These are phyloP conservation scores for Coemansia sp. DNA, from an alignment of 192 early-diverging fungal species.

Conservation along the genomic window DNA sequence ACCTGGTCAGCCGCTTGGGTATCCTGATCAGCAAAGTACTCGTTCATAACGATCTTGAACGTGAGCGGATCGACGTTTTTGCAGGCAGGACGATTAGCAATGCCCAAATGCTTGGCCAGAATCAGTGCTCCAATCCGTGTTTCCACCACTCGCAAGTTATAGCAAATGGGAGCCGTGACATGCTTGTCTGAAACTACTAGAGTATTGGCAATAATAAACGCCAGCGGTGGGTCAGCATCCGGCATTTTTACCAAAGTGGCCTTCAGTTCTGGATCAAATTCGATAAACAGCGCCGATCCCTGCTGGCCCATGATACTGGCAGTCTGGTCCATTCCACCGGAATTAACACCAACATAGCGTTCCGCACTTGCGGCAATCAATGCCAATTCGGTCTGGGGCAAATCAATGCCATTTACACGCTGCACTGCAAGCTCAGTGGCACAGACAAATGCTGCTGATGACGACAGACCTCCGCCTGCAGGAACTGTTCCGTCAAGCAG, in stretches of 20 bases:
- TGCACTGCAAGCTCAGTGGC: conserved; percentile 70
- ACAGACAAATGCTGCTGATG: conserved; percentile 85
- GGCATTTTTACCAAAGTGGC: conserved; percentile 67
- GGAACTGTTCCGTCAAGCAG: conserved; percentile 83
- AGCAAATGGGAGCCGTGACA: conserved; percentile 80
- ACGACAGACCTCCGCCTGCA: conserved; percentile 84
- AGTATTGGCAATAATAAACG: conserved; percentile 88
- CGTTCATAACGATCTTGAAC: conserved; percentile 47
- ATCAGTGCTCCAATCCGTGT: conserved; percentile 75
- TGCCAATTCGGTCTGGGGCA: conserved; percentile 34
- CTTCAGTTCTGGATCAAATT: conserved; percentile 72
- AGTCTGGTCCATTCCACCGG: conserved; percentile 83
- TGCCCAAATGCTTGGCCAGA: conserved; percentile 56
- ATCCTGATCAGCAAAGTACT: conserved; percentile 24
- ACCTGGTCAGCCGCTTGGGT: conserved; percentile 5
- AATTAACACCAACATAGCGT: conserved; percentile 69
- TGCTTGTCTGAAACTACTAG: conserved; percentile 83
- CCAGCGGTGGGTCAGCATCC: conserved; percentile 43
- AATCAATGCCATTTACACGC: conserved; percentile 16
- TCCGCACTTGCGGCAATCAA: conserved; percentile 74
- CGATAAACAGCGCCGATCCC: conserved; percentile 70
- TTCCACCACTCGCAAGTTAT: conserved; percentile 93
- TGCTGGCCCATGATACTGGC: conserved; percentile 74
- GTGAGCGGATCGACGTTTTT: conserved; percentile 62
- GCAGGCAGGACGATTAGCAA: conserved; percentile 40